These are phyloP conservation scores for Phaeodactylum tricornutum DNA, from an alignment of 108 stramenopile genomes.

Conservation along the genomic window DNA sequence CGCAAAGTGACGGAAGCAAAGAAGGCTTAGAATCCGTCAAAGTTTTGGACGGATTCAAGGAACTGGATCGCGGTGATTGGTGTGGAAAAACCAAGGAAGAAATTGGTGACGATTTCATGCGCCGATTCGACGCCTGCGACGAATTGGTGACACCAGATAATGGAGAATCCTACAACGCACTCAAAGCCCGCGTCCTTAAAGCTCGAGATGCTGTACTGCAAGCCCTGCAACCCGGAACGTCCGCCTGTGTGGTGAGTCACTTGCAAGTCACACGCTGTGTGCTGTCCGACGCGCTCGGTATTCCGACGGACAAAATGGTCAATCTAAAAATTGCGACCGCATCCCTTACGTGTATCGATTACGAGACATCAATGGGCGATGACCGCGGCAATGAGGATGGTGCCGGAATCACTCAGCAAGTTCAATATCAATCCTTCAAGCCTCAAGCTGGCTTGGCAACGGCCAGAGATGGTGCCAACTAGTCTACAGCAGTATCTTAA, in stretches of 20 bases:
- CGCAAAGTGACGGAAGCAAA: conserved; percentile 3
- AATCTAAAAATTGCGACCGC: conserved; percentile 70
- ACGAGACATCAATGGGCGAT: too few relatives aligned
- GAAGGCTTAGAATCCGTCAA: conserved; percentile 12
- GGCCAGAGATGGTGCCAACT: conserved; percentile 74
- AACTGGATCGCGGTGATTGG: conserved; percentile 71
- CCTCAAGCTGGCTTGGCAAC: conserved; percentile 61
- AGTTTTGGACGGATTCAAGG: conserved; percentile 59
- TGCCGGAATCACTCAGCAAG: conserved; percentile 41
- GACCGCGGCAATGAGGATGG: conserved; percentile 26
- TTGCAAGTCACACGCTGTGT: conserved; percentile 82
- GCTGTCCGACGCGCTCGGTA: conserved; percentile 61
- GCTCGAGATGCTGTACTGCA: conserved; percentile 48
- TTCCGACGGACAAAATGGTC: conserved; percentile 59
- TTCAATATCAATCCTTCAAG: conserved; percentile 79
- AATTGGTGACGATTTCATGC: conserved; percentile 60
- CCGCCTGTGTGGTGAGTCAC: conserved; percentile 71
- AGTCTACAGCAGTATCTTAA: conserved; percentile 1
- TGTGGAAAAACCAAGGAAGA: conserved; percentile 60
- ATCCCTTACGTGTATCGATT: conserved; percentile 76
- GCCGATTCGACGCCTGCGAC: conserved; percentile 75
- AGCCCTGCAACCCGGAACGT: conserved; percentile 39
- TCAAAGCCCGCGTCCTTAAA: conserved; percentile 58
- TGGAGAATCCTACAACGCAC: conserved; percentile 65
- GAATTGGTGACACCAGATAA: conserved; percentile 73